Conservation (phyloP, 441 rosid genomes). For the Omphalea diandra region DNA sequence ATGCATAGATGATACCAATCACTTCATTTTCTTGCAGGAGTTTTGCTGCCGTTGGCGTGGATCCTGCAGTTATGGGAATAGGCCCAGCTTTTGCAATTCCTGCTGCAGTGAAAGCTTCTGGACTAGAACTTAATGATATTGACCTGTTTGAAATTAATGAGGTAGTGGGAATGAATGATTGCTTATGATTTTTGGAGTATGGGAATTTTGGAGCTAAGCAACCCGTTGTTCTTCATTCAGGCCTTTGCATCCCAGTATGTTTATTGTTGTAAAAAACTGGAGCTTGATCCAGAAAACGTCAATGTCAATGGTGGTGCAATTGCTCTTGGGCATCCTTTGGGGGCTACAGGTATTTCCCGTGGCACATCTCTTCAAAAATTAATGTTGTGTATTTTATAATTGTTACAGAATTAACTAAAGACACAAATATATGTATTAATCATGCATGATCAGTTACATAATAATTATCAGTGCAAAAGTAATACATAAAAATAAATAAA, state of each 20-base stretch:
- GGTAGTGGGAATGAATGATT: conserved; percentile 36
- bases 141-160: conserved; percentile 95
- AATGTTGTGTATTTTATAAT: background rate
- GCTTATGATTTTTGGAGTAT: background rate
- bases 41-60: conserved; percentile 94
- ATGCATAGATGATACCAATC: background rate
- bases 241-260: conserved; percentile 97
- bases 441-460: background rate
- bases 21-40: conserved; percentile 48
- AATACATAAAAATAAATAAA: background rate
- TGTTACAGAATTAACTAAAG: background rate
- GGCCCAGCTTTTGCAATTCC: conserved; percentile 99
- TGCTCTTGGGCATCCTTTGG: conserved; percentile 96
- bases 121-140: conserved; percentile 72
- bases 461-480: background rate
- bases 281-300: conserved; percentile 69
- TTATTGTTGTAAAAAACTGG: conserved; percentile 87
- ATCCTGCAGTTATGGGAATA: conserved; percentile 95
- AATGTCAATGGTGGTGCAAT: conserved; percentile 97
- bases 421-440: background rate
- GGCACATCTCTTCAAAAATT: conserved; percentile 2
- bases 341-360: conserved; percentile 73
- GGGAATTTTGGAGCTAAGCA: background rate
- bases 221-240: conserved; percentile 36
- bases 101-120: conserved; percentile 87